Conservation (phyloP, 163 green algal species). For the Chlamydomonas reinhardtii region DNA sequence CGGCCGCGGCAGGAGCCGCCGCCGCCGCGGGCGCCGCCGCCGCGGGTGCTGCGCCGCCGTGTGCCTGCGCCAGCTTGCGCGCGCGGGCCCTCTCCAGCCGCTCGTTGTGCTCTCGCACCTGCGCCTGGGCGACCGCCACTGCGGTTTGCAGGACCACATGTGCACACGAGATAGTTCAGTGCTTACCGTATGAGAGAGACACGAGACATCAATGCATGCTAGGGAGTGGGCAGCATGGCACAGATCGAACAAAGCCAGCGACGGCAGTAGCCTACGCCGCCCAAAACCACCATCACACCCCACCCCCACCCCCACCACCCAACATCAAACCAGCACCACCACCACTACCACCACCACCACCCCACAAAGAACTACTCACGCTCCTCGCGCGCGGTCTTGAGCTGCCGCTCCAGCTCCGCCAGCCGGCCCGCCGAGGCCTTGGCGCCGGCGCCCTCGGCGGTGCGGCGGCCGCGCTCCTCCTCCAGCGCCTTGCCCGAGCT, state of each 20-base stretch:
- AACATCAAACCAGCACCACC: neutral
- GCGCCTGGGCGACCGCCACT: constrained; percentile 4
- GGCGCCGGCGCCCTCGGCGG: neutral
- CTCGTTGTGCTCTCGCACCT: neutral
- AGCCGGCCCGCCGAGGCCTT: neutral
- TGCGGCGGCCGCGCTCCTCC: constrained; percentile 16
- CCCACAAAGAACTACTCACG: neutral
- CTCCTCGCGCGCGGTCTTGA: neutral
- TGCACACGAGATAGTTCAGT: no score
- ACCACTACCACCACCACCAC: neutral
- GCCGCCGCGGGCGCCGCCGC: neutral
- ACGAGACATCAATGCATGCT: no score
- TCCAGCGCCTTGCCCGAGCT: neutral
- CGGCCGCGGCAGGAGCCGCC: neutral
- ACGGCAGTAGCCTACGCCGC: no score
- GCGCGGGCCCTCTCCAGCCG: neutral
- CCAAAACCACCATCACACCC: neutral
- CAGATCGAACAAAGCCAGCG: no score
- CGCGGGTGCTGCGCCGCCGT: neutral
- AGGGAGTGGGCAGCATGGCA: no score
- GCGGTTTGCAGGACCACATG: neutral
- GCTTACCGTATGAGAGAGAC: no score
- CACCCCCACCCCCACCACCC: no score
- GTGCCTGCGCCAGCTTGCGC: neutral
- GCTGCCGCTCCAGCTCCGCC: constrained; percentile 35